Base-by-base conservation (phyloP, 2,329 filamentous ascomycete species). In the Paecilomyces dactylethromorphus region DNA sequence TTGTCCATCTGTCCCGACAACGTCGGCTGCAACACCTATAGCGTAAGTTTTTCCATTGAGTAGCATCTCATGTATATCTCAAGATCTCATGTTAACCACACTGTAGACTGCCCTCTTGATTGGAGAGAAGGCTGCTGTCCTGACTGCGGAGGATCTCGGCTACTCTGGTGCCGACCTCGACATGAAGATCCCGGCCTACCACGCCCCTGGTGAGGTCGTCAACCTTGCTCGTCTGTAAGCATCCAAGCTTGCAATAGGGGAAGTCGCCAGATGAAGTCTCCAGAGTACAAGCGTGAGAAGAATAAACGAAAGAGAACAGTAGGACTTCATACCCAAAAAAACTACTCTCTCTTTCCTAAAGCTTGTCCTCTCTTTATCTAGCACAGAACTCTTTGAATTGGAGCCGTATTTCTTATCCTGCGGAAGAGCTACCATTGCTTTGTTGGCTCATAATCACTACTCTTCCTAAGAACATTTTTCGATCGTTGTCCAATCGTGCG, bases 1-100 rank as follows among this genome's bases (percentile, higher is more conserved):
- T 74, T 91, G 52, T 86, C 82, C 55, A 89, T 91, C 78, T 91
- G 88, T 73, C 88, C 89, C 0, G 88, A 91, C 73, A 92, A 91
- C 63, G 88, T 91, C 22, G 88, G 87, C 61, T 87, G 84, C 75
- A 87, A 87, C 74, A 86, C 83, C 64, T 85, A 74, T 72, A 79
- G 78, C 62, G 64, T 74, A 66, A 62, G 68, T 69, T n/a, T 13
- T 53, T 24, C 49, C 12, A 33, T 50, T 2, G 8, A 8, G 39
- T 39, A 5, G 6, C n/a, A 45, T 18, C 39, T 18, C 15, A 45
- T 22, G 18, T 15, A 33, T 2, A 24, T 39, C 33, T 11, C 13
- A 24, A 54, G 21, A 49, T 50, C 60, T 67, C 33, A 66, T 50
- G 18, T 15, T 3, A 11, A 49, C 15, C 77, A 29, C 22, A 31